Base-by-base conservation (phyloP, 768 basidiomycete genomes). In the Gyrodon lividus region DNA sequence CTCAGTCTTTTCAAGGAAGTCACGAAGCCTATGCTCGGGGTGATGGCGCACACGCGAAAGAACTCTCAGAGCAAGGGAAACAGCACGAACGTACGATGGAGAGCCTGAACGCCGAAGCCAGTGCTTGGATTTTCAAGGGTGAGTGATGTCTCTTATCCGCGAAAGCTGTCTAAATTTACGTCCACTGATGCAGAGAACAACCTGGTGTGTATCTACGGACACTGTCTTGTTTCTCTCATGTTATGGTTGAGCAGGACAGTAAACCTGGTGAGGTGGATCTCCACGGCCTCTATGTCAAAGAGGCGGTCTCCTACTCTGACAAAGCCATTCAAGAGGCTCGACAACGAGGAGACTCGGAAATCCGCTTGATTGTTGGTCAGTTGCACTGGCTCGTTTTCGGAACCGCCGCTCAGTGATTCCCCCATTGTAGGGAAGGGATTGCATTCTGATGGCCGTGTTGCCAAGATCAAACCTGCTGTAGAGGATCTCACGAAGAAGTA, bases 251-350 rank as follows among this genome's bases (percentile, higher is more conserved):
- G 38, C 61, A 86, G 81, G 83, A 88, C 54, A 84, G 85, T 46
- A 68, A 79, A 51, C 77, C 78, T 0, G 89, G 86, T 2, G 89
- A 93, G 66, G 73, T 97, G 40, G 91, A 98, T 68, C 72, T 98
- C 20, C 95, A 98, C 63, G 95, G 92, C 2, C 72, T 98, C 4
- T 96, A 91, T 67, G 94, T 96, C 54, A 92, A 92, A 63, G 96
- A 98, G 70, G 92, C 94, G 19, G 82, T 96, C 43, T 73, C 78
- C 38, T 78, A 77, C 46, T 84, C 82, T 2, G 95, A 98, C 57
- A 60, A 67, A 20, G 85, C 87, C 12, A 79, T 97, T 23, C 71
- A 81, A 61, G 71, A 79, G 30, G 92, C 89, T 13, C 85, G 84
- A 49, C 69, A 65, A 26, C 70, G 77, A 28, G 89, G 88, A 3